These are phyloP conservation scores for Myxozyma nipponensis DNA, from an alignment of 805 yeast genomes.

Conservation along the genomic window DNA sequence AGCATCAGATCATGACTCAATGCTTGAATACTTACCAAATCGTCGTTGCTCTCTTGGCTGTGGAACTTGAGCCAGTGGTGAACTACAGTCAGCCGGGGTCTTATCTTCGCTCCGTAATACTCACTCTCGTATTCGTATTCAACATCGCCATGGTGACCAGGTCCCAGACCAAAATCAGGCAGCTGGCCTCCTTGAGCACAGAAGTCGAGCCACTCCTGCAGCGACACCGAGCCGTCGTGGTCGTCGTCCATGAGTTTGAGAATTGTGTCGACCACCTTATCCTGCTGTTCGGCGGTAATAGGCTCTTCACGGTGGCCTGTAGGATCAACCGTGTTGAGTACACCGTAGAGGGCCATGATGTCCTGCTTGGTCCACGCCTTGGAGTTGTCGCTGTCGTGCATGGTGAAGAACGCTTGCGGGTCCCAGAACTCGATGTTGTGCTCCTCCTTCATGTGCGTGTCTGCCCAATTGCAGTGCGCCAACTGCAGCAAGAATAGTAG, in stretches of 20 bases:
- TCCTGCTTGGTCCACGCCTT: slow-evolving; percentile 62
- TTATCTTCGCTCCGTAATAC: background rate
- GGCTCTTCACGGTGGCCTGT: slow-evolving; percentile 39
- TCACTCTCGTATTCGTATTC: slow-evolving; percentile 79
- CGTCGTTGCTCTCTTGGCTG: slow-evolving; percentile 30
- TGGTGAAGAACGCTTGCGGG: slow-evolving; percentile 66
- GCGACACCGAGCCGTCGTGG: slow-evolving; percentile 58
- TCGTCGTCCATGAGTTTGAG: slow-evolving; percentile 61
- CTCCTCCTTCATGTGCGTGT: slow-evolving; percentile 88
- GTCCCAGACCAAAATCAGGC: slow-evolving; percentile 91
- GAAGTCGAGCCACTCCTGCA: slow-evolving; percentile 68
- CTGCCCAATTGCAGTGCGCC: slow-evolving; percentile 52
- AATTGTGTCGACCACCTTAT: slow-evolving; percentile 53
- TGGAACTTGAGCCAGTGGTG: slow-evolving; percentile 82
- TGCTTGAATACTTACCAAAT: slow-evolving; percentile 8
- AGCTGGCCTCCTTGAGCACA: slow-evolving; percentile 61
- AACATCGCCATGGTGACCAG: slow-evolving; percentile 91
- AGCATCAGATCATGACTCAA: background rate
- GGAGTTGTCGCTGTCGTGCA: slow-evolving; percentile 62
- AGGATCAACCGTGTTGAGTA: slow-evolving; percentile 45
- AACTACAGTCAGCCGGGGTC: slow-evolving; percentile 53
- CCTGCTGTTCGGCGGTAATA: slow-evolving; percentile 51
- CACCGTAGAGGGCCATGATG: slow-evolving; percentile 76
- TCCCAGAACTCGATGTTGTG: slow-evolving; percentile 75
- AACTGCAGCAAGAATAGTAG: background rate